These are phyloP conservation scores for Pichia nanzhaoensis DNA, from an alignment of 805 yeast species.

Conservation along the genomic window DNA sequence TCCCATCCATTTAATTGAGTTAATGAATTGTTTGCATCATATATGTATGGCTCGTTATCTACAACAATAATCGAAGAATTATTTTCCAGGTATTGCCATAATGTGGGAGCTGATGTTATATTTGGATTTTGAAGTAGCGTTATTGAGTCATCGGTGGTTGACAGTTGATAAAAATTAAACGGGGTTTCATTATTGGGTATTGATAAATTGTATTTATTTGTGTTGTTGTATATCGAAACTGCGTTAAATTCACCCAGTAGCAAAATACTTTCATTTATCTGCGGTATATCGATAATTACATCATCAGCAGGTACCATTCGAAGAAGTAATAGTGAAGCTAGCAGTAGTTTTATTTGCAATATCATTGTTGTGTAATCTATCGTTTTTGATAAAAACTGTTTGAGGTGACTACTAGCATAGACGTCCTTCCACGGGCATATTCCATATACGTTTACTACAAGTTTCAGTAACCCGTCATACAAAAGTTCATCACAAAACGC, in stretches of 20 bases:
- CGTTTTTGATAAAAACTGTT: too few species aligned
- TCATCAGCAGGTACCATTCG: background rate
- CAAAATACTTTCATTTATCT: slow-evolving; percentile 18
- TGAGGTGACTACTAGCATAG: too few species aligned
- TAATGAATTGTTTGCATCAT: slow-evolving; percentile 6
- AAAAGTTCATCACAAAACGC: background rate
- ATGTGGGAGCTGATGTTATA: slow-evolving; percentile 6
- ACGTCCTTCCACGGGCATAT: too few species aligned
- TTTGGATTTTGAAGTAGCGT: background rate
- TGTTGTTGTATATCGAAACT: slow-evolving; percentile 10
- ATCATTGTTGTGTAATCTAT: too few species aligned
- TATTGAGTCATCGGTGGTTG: slow-evolving; percentile 14
- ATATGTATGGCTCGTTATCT: slow-evolving; percentile 23
- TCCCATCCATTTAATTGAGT: slow-evolving; percentile 21
- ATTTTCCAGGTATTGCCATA: slow-evolving; percentile 9
- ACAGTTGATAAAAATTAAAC: slow-evolving; percentile 18
- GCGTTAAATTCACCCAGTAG: slow-evolving; percentile 27
- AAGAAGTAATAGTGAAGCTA: background rate
- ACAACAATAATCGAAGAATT: slow-evolving; percentile 13
- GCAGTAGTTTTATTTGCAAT: background rate
- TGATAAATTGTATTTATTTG: slow-evolving; percentile 21
- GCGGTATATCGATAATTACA: background rate
- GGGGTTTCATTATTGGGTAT: slow-evolving; percentile 2
- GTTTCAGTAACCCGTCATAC: too few species aligned
- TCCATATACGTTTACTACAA: too few species aligned